A percentile compares a stretch with the other conserved stretches of the same genome.
phyloP scores from a whole-genome alignment of 352 stramenopile genomes.

The Globisporangium sylvaticum region DNA sequence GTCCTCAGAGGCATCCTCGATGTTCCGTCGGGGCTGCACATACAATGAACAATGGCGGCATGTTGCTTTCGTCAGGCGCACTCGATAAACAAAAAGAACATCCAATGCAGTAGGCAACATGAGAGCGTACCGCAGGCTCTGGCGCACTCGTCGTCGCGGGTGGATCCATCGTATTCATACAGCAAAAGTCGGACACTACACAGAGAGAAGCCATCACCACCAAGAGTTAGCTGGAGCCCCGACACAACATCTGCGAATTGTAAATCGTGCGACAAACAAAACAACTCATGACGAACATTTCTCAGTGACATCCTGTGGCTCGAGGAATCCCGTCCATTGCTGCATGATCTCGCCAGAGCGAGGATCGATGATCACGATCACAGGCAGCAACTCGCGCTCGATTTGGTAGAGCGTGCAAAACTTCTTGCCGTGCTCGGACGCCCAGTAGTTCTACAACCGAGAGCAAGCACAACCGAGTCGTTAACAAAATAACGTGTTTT shows the following conservation, averaged over 20 bases:
- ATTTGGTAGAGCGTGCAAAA: constrained; percentile 83
- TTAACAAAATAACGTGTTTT: background rate
- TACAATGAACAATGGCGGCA: background rate
- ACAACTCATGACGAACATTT: constrained; percentile 39
- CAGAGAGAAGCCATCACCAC: constrained; percentile 3
- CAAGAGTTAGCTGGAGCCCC: background rate
- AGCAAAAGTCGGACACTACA: constrained; percentile 67
- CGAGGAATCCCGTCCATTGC: constrained; percentile 67
- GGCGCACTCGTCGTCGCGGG: background rate
- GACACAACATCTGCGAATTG: no score
- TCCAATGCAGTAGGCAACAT: background rate
- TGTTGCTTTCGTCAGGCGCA: background rate
- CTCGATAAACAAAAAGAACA: no score
- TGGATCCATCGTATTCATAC: constrained; percentile 41
- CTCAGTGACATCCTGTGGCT: constrained; percentile 65
- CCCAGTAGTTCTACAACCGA: constrained; percentile 58
- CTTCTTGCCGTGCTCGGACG: constrained; percentile 76
- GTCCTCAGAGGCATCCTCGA: constrained; percentile 67
- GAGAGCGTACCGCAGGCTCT: constrained; percentile 1
- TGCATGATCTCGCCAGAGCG: constrained; percentile 66
- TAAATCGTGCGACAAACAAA: no score
- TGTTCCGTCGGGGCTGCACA: constrained; percentile 13
- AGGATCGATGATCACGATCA: constrained; percentile 77
- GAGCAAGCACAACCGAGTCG: background rate
- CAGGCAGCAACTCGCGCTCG: constrained; percentile 54